These are phyloP conservation scores for Yarrowia deformans DNA, from an alignment of 805 yeast genomes.

Conservation along the genomic window DNA sequence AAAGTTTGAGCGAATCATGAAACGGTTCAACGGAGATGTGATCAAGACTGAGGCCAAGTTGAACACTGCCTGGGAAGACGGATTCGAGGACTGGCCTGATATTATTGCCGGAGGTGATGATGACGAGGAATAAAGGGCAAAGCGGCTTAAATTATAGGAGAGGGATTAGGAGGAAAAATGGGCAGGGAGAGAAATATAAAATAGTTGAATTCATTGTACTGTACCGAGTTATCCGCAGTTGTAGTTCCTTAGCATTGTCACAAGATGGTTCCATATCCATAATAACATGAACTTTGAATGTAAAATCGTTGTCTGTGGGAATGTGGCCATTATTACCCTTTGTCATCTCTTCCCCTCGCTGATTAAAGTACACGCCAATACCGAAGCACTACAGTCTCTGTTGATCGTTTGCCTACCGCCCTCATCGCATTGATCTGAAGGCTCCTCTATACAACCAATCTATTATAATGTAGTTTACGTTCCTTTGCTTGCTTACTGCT, in stretches of 20 bases:
- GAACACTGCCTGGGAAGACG: slow-evolving; percentile 51
- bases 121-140: slow-evolving; percentile 11
- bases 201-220: neutral
- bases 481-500: neutral
- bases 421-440: too few relatives aligned
- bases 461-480: neutral
- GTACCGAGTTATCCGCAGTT: neutral
- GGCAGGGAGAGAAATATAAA: neutral
- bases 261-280: too few relatives aligned
- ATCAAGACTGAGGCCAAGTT: slow-evolving; percentile 49
- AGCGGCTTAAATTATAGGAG: slow-evolving; percentile 10
- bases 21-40: slow-evolving; percentile 47
- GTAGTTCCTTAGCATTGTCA: neutral
- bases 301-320: too few relatives aligned
- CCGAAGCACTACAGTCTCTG: too few relatives aligned
- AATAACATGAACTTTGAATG: too few relatives aligned
- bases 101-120: slow-evolving; percentile 30
- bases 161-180: slow-evolving; percentile 32
- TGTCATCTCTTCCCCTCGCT: too few relatives aligned
- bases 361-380: too few relatives aligned
- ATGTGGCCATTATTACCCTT: too few relatives aligned
- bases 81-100: slow-evolving; percentile 56
- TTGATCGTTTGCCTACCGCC: too few relatives aligned
- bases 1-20: slow-evolving; percentile 48
- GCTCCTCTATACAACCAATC: slow-evolving; percentile 14